These are phyloP conservation scores for Mycena polygramma DNA, from an alignment of 768 basidiomycete species.

Conservation along the genomic window DNA sequence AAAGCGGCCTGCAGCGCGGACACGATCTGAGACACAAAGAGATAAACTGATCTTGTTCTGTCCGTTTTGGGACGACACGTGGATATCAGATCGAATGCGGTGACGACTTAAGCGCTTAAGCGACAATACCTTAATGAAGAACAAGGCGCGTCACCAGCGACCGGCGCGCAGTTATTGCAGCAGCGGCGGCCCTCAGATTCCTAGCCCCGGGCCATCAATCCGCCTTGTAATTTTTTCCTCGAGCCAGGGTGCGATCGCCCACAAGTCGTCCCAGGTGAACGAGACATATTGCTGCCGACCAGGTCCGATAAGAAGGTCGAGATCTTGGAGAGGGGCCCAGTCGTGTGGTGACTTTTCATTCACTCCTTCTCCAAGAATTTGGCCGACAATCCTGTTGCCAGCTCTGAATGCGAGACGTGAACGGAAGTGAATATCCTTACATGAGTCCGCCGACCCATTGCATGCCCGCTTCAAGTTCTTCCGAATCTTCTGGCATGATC, in stretches of 20 bases:
- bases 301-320: conserved; percentile 60
- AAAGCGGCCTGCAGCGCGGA: conserved; percentile 30
- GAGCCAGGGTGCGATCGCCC: conserved; percentile 85
- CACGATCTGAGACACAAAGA: conserved; percentile 11
- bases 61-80: conserved; percentile 10
- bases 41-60: conserved; percentile 19
- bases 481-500: conserved; percentile 63
- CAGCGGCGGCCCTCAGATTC: conserved; percentile 52
- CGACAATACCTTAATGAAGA: conserved; percentile 20
- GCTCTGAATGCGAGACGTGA: conserved; percentile 16
- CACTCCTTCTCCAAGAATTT: conserved; percentile 63
- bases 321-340: conserved; percentile 57
- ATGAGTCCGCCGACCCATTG: conserved; percentile 83
- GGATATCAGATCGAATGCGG: conserved; percentile 20
- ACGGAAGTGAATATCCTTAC: conserved; percentile 52
- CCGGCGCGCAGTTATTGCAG: background rate
- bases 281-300: conserved; percentile 75
- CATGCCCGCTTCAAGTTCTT: conserved; percentile 61
- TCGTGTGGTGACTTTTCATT: conserved; percentile 50
- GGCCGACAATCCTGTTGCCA: conserved; percentile 68
- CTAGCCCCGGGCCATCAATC: conserved; percentile 81
- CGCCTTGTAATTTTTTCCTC: conserved; percentile 71
- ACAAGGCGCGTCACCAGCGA: background rate
- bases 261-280: conserved; percentile 77
- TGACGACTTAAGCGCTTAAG: conserved; percentile 1